Evolutionary conservation across 192 early-diverging fungal species (phyloP), one percentile per base, ranked within the genome.

Genomic region (Kickxella alabastrina): DNA sequence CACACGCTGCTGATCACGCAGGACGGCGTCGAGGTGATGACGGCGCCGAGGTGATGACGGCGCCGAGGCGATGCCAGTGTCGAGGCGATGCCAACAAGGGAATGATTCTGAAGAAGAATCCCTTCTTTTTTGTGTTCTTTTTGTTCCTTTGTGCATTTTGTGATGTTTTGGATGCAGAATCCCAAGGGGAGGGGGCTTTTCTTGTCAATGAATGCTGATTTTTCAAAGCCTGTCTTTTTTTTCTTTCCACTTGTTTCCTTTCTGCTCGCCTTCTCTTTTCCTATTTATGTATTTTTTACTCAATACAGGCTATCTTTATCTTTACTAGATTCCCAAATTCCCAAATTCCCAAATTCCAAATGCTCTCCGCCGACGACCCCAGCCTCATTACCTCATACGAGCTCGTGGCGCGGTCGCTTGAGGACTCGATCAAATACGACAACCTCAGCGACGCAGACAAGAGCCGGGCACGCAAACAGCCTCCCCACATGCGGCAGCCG

Each of bases 1-100:
- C 85, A 89, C 59, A 87, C 84, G n/a, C 68, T 91, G 17, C 41
- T 91, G 14, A 65, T 92, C 19, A 86, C 82, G 1, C 59, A 59
- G 9, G 41, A 64, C 32, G 90, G 88, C 13, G 73, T 75, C 3
- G 83, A 90, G 37, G 75, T 86, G 32, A 68, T 90, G n/a, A 90
- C 90, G 1, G 38, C 35, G 12, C 54, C 58, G 34, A 14, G 37
- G 75, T 86, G 32, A 68, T 90, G n/a, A 90, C 90, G 1, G 38
- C 35, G 12, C 54, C 58, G 34, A 14, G 37, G 75, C 85, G 32
- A 68, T 90, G n/a, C 88, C 90, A 1, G 38, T 28, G 12, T 56
- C 58, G 34, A 14, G 37, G 75, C 85, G 32, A 68, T 90, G n/a
- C 88, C 90, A 1, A 32, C 35, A 7, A 52, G 56, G 34, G n/a